Conservation (phyloP, 768 basidiomycete genomes). For the Asterophora parasitica region DNA sequence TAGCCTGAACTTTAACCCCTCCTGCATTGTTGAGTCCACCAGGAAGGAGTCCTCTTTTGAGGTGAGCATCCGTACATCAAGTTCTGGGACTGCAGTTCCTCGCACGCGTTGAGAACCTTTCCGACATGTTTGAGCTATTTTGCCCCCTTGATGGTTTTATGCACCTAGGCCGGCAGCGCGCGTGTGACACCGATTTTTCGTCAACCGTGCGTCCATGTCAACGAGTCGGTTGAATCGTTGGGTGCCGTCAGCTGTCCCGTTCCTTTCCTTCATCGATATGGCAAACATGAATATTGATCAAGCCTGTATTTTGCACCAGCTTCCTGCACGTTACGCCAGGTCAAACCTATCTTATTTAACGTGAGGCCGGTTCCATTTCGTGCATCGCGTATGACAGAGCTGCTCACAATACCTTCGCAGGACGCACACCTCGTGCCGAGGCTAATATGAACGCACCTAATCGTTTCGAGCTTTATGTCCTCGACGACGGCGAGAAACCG, state of each 20-base stretch:
- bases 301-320: neutral
- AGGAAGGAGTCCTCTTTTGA: neutral
- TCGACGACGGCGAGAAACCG: slow-evolving; percentile 92
- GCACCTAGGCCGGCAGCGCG: too few species aligned
- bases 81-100: neutral
- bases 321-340: neutral
- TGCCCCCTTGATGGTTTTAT: too few species aligned
- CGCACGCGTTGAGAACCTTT: neutral
- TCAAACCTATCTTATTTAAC: too few species aligned
- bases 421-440: neutral
- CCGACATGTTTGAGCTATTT: too few species aligned
- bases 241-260: neutral
- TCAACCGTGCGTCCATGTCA: too few species aligned
- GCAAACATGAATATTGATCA: slow-evolving; percentile 1
- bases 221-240: neutral
- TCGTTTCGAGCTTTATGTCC: slow-evolving; percentile 68
- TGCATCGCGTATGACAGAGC: neutral
- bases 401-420: neutral
- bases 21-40: neutral
- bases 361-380: too few species aligned
- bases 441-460: slow-evolving; percentile 88
- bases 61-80: slow-evolving; percentile 4
- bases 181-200: too few species aligned
- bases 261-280: neutral
- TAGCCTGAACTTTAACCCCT: neutral